Evolutionary conservation across 441 rosid genomes (phyloP), one percentile per base, ranked within the genome.

Genomic region (Corymbia calophylla): DNA sequence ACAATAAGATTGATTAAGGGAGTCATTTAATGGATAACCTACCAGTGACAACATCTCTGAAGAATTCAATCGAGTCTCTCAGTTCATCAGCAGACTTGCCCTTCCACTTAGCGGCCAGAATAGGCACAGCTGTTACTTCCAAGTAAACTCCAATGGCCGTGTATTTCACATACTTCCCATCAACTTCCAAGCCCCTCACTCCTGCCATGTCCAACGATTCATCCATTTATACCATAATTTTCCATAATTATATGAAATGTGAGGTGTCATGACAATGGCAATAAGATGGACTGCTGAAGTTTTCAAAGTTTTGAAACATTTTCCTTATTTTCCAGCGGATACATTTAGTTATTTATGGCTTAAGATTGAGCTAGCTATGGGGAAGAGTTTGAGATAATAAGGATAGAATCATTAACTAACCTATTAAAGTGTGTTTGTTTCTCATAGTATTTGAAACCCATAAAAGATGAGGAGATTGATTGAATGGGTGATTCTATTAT

Each of bases 151-250:
- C 98, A 11, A 97, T 96, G 53, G 97, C 94, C 62, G 99, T 96
- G 93, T 96, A 94, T 92, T 95, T 94, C 6, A 95, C 68, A 90
- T 95, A 95, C 58, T 94, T 95, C 13, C 98, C 99, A 54, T 95
- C 91, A 8, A 97, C 95, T 56, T 97, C 94, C 90, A 95, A 81
- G 15, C 97, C 98, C 91, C 98, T 93, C 66, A 31, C 96, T 87
- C 99, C 98, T 95, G 93, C 89, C 47, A 62, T 89, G 88, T 91
- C 77, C 87, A 53, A 21, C 64, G 53, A 64, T 8, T 87, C 3
- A 51, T 10, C 47, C 53, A 2, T 32, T 21, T 44, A 15, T 27
- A 17, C 25, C 8, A 25, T 23, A 54, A 31, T 16, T 66, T 66
- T 31, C 19, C 11, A 7, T 16, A n/a, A 66, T n/a, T 4, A 73